Conservation (phyloP, 345 rosid genomes). For the Turnera subulata region DNA sequence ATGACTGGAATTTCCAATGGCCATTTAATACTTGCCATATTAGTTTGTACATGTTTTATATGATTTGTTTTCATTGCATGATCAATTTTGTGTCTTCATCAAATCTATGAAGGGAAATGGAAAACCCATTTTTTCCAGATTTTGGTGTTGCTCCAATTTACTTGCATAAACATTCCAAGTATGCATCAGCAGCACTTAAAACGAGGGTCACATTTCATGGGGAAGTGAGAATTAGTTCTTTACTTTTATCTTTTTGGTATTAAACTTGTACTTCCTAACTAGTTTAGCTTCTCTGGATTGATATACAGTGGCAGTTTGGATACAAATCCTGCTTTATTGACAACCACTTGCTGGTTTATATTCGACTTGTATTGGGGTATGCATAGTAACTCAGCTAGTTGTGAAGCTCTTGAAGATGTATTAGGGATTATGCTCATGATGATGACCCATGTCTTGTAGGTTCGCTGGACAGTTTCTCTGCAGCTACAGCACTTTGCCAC, state of each 20-base stretch:
- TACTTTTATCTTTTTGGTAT: neutral
- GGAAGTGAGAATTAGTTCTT: no score
- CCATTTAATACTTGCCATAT: no score
- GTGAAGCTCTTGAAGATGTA: slow-evolving; percentile 1
- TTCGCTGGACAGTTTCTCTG: slow-evolving; percentile 84
- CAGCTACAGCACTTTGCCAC: slow-evolving; percentile 95
- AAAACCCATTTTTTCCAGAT: no score
- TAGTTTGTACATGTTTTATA: no score
- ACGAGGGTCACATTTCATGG: no score
- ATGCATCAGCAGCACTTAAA: no score
- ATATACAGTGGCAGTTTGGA: slow-evolving; percentile 91
- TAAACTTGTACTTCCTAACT: slow-evolving; percentile 8
- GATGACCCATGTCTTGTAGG: slow-evolving; percentile 8
- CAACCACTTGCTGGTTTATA: slow-evolving; percentile 65
- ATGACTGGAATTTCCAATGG: no score
- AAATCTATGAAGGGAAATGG: no score
- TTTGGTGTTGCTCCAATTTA: no score
- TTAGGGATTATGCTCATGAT: neutral
- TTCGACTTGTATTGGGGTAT: slow-evolving; percentile 82
- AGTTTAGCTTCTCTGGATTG: slow-evolving; percentile 13
- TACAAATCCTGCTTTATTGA: slow-evolving; percentile 83
- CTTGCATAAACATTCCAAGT: no score
- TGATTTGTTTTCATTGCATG: no score
- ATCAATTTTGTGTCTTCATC: no score
- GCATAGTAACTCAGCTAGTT: slow-evolving; percentile 2